Base-by-base conservation (phyloP, 2,329 filamentous ascomycete species). In the Monosporascus sp. region DNA sequence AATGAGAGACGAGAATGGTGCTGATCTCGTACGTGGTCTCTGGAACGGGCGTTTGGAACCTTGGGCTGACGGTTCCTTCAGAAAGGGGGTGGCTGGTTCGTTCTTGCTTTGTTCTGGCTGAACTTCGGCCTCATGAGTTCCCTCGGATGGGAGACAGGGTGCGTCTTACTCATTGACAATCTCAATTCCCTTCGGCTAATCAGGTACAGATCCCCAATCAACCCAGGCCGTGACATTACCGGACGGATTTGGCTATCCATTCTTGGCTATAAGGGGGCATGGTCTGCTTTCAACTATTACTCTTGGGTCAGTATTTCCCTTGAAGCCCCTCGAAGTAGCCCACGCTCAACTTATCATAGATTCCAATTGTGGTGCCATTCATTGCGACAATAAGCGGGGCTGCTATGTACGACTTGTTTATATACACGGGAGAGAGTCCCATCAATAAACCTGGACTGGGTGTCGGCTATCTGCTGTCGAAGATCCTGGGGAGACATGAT, bases 61-160 rank as follows among this genome's bases (percentile, higher is more conserved):
- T n/a, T 46, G 8, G 9, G 20, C 43, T 46, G 22, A 46, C 24
- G 20, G 20, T 26, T 46, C 17, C 15, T 69, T 41, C 81, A 82
- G 61, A 73, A 78, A 15, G 83, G 82, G 3, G 82, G 83, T 2
- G 81, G 82, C 0, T 73, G 76, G 1, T 60, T 84, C 24, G 75
- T 81, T 0, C 70, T 90, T 2, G 80, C 74, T 7, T 70, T 89
- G 6, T 87, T 89, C 70, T 89, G 89, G 69, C 73, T 89, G 48
- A 84, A 90, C 57, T 89, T 89, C 63, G 87, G 86, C 7, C 82
- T 90, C 22, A 86, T 86, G 18, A 83, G 84, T 35, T 87, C 84
- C 64, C 89, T 88, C 62, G 87, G 87, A 7, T 89, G 85, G 85
- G 81, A 90, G 67, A 91, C 87, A 1, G 86, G 87, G 38, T 91